Percentiles rank a stretch among this genome's conserved stretches.
Evolutionary conservation across 768 basidiomycete genomes (phyloP).

Genomic region (Termitomyces sp.): DNA sequence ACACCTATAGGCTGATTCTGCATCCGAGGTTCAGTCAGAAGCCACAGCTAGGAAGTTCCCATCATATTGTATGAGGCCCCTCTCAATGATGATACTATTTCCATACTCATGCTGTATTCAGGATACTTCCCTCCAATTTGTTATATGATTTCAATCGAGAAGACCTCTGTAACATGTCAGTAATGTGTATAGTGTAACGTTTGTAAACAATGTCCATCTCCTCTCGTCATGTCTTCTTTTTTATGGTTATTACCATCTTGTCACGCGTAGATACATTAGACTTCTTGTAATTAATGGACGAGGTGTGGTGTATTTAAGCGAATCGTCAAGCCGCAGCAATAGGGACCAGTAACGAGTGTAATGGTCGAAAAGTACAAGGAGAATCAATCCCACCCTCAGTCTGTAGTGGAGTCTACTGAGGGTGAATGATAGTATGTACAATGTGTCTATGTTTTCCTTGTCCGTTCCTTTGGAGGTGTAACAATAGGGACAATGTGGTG

Average conservation of each 20-base stretch:
- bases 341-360: no score
- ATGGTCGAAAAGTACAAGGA: no score
- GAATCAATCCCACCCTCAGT: no score
- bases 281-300: background rate
- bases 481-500: no score
- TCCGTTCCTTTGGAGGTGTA: no score
- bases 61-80: conserved; percentile 46
- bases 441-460: no score
- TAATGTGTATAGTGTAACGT: conserved; percentile 2
- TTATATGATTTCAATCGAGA: conserved; percentile 7
- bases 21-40: conserved; percentile 61
- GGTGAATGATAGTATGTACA: no score
- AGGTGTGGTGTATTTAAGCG: background rate
- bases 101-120: conserved; percentile 13
- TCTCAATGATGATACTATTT: background rate
- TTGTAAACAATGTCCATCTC: background rate
- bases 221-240: background rate
- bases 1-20: conserved; percentile 40
- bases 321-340: background rate
- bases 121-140: conserved; percentile 31
- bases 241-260: background rate
- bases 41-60: conserved; percentile 70
- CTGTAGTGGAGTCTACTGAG: no score
- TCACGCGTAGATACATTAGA: background rate
- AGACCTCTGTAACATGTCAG: background rate